These are phyloP conservation scores for Chlorophyllum brunneum DNA, from an alignment of 768 basidiomycete species.

Conservation along the genomic window DNA sequence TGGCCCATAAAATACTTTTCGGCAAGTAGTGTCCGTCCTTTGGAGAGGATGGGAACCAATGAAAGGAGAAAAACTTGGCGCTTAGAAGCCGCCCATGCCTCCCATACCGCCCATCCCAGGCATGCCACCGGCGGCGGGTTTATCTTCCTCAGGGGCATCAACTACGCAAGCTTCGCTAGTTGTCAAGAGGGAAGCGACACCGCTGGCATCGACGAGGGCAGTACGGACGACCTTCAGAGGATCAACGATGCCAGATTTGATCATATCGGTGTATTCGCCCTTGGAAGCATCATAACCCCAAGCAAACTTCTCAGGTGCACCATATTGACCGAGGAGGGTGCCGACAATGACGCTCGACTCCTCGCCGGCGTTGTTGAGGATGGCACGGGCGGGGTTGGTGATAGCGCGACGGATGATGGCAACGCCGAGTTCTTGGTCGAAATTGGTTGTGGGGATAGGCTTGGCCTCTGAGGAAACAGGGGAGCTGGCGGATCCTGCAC, in stretches of 20 bases:
- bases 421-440: constrained; percentile 96
- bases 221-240: constrained; percentile 95
- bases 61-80: background rate
- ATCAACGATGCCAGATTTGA: constrained; percentile 91
- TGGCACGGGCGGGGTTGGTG: constrained; percentile 79
- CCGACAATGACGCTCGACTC: constrained; percentile 93
- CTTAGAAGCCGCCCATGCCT: constrained; percentile 21
- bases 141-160: constrained; percentile 81
- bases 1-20: constrained; percentile 9
- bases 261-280: constrained; percentile 95
- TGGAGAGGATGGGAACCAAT: background rate
- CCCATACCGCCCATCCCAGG: constrained; percentile 27
- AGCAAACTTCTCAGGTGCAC: constrained; percentile 68
- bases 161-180: constrained; percentile 93
- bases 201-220: constrained; percentile 86
- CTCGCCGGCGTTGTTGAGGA: constrained; percentile 92
- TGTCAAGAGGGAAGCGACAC: constrained; percentile 91
- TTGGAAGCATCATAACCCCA: constrained; percentile 90
- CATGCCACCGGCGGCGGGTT: constrained; percentile 41
- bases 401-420: constrained; percentile 88
- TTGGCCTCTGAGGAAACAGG: constrained; percentile 55
- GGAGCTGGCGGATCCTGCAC: constrained; percentile 42
- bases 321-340: constrained; percentile 69
- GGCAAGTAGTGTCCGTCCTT: background rate
- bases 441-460: constrained; percentile 80